A percentile compares a stretch with the other conserved stretches of the same genome.
Evolutionary conservation across 345 rosid genomes (phyloP).

Genomic region (Camelina laxa): DNA sequence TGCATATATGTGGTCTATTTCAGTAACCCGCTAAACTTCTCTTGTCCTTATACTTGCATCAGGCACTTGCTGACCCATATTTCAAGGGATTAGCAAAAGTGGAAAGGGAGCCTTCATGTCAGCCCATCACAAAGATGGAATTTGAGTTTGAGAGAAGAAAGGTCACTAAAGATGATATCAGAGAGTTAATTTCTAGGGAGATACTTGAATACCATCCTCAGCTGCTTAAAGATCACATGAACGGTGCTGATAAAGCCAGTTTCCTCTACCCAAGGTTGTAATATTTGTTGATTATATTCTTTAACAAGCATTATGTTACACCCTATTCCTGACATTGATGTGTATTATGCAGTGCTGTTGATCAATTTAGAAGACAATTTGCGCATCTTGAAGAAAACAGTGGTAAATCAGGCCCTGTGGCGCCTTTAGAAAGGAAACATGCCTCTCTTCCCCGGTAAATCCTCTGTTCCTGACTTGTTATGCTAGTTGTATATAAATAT

Average conservation of each 20-base stretch:
- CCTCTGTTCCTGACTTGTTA: slow-evolving; percentile 5
- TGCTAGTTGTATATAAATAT: slow-evolving; percentile 2
- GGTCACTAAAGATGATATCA: slow-evolving; percentile 85
- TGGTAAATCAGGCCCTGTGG: slow-evolving; percentile 69
- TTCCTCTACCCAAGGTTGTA: slow-evolving; percentile 92
- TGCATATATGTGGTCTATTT: neutral
- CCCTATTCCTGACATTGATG: slow-evolving; percentile 25
- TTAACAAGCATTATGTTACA: slow-evolving; percentile 1
- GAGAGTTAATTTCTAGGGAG: slow-evolving; percentile 85
- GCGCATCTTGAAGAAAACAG: slow-evolving; percentile 86
- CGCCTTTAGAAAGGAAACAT: slow-evolving; percentile 86
- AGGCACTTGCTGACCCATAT: slow-evolving; percentile 94
- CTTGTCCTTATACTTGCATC: slow-evolving; percentile 27
- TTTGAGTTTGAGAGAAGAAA: slow-evolving; percentile 96
- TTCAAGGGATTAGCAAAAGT: slow-evolving; percentile 87
- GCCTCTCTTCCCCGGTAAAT: slow-evolving; percentile 84
- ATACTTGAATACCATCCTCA: slow-evolving; percentile 96
- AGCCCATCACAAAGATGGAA: slow-evolving; percentile 94
- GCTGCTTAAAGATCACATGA: slow-evolving; percentile 78
- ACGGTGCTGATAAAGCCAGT: slow-evolving; percentile 85
- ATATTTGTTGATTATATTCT: slow-evolving; percentile 20
- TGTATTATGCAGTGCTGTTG: slow-evolving; percentile 72
- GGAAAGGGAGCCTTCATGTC: slow-evolving; percentile 95
- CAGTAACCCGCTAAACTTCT: neutral
- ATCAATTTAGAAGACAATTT: slow-evolving; percentile 93